These are phyloP conservation scores for Calocybe cyanea DNA, from an alignment of 768 basidiomycete genomes.

Conservation along the genomic window DNA sequence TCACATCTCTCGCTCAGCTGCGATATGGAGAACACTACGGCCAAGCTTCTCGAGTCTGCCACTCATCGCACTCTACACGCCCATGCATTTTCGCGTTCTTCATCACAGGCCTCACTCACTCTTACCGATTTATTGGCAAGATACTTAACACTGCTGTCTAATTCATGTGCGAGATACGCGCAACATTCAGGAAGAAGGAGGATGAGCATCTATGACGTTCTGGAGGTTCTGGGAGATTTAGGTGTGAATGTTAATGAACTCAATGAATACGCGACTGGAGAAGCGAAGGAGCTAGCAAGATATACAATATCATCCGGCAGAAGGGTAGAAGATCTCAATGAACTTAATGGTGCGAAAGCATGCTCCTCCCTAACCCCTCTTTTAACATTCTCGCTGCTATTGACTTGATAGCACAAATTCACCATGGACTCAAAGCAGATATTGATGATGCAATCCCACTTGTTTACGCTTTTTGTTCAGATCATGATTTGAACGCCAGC, in stretches of 20 bases:
- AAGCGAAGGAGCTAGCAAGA: constrained; percentile 65
- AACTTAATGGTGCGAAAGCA: constrained; percentile 60
- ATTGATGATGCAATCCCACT: constrained; percentile 55
- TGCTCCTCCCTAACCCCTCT: constrained; percentile 12
- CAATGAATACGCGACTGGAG: constrained; percentile 57
- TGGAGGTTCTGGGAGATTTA: constrained; percentile 68
- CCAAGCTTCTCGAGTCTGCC: constrained; percentile 63
- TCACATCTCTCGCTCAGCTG: no score
- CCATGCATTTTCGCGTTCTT: constrained; percentile 73
- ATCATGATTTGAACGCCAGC: constrained; percentile 27
- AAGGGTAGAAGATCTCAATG: constrained; percentile 68
- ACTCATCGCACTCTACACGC: constrained; percentile 72
- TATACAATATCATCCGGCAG: constrained; percentile 63
- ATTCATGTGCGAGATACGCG: constrained; percentile 69
- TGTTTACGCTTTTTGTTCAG: constrained; percentile 35
- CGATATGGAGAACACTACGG: constrained; percentile 56
- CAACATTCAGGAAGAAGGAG: constrained; percentile 67
- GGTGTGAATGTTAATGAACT: constrained; percentile 72
- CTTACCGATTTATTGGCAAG: constrained; percentile 75
- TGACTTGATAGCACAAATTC: constrained; percentile 51
- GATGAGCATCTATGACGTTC: constrained; percentile 56
- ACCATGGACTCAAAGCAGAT: constrained; percentile 53
- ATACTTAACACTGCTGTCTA: constrained; percentile 63
- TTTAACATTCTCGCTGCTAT: constrained; percentile 16
- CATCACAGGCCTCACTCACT: constrained; percentile 64